Base-by-base conservation (phyloP, 306 rosid genomes). In the Carpinus viminea region DNA sequence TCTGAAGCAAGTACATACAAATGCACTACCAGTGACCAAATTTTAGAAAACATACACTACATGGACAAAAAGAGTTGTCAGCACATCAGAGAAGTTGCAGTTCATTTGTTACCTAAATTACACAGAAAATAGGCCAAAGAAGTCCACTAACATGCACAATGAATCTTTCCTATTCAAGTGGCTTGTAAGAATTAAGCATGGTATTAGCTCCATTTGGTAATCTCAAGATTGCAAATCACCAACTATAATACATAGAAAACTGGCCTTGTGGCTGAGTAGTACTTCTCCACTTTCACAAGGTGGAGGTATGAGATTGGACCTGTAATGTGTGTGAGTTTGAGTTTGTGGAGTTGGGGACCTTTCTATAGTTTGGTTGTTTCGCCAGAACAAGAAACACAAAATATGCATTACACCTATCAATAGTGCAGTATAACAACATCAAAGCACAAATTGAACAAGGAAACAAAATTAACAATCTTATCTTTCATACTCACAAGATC, bases 401-500 rank as follows among this genome's bases (percentile, higher is more conserved):
- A 3, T 6, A 17, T 45, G 15, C 16, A 28, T n/a, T 68, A n/a
- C 72, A 18, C n/a, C 24, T 4, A 41, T 28, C 43, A n/a, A 18
- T n/a, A 41, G 31, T 41, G 11, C 41, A 21, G 51, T 24, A 70
- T 54, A 68, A 18, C 70, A 77, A 69, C 28, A 69, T 26, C 24
- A 77, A 78, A 73, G 74, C 46, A 75, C 50, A 54, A 28, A 74
- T 21, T 20, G 15, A 47, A 80, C 57, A 64, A 8, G 50, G 64
- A 64, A n/a, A 60, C n/a, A 52, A 64, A 60, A 51, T 75, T 72
- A 61, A 77, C 55, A 41, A 78, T 59, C 36, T 57, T 66, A 81
- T 57, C 45, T 57, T 72, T 74, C 38, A 65, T 75, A 76, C 97
- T 88, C 83, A 95, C 99, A 81, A 95, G 93, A 88, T 95, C 99